Evolutionary conservation across 1,284 basidiomycete species (phyloP).

Genomic region (Taiwanofungus camphoratus): DNA sequence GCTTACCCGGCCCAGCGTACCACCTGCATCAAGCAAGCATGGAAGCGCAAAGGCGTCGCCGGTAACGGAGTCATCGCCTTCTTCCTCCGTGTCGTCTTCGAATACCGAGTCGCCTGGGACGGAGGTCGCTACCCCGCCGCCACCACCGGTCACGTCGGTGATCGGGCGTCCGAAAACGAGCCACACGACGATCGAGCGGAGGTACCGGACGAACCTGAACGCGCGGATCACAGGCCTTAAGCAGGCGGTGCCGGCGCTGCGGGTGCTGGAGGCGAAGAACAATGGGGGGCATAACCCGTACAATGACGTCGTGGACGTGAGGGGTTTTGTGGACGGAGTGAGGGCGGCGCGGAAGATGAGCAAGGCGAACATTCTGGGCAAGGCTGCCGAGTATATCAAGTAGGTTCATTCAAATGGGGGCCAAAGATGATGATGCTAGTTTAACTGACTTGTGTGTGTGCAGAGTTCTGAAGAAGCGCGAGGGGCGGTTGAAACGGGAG

Average conservation of each 20-base stretch:
- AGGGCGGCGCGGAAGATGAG: conserved; percentile 79
- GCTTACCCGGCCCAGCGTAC: conserved; percentile 22
- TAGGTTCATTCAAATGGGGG: conserved; percentile 25
- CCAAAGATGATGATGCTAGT: neutral
- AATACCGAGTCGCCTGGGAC: conserved; percentile 15
- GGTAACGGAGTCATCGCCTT: conserved; percentile 29
- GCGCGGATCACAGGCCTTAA: conserved; percentile 81
- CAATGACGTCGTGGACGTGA: conserved; percentile 58
- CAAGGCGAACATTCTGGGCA: conserved; percentile 79
- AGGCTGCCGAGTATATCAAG: conserved; percentile 78
- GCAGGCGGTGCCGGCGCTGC: conserved; percentile 77
- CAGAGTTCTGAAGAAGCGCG: conserved; percentile 71
- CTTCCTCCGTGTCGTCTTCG: conserved; percentile 28
- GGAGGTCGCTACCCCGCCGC: conserved; percentile 15
- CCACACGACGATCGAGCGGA: conserved; percentile 87
- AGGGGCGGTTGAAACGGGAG: conserved; percentile 63
- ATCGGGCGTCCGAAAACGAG: conserved; percentile 71
- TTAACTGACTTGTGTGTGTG: conserved; percentile 1
- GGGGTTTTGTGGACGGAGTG: conserved; percentile 77
- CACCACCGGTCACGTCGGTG: conserved; percentile 19
- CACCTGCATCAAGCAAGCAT: conserved; percentile 15
- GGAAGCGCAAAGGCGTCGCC: conserved; percentile 27
- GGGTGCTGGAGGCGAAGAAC: conserved; percentile 50
- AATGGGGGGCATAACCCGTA: conserved; percentile 30
- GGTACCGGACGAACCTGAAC: conserved; percentile 88